A percentile compares a stretch with the other conserved stretches of the same genome.
These are phyloP conservation scores for Sugiyamaella xylanicola DNA, from an alignment of 1,139 yeast genomes.

Conservation along the genomic window DNA sequence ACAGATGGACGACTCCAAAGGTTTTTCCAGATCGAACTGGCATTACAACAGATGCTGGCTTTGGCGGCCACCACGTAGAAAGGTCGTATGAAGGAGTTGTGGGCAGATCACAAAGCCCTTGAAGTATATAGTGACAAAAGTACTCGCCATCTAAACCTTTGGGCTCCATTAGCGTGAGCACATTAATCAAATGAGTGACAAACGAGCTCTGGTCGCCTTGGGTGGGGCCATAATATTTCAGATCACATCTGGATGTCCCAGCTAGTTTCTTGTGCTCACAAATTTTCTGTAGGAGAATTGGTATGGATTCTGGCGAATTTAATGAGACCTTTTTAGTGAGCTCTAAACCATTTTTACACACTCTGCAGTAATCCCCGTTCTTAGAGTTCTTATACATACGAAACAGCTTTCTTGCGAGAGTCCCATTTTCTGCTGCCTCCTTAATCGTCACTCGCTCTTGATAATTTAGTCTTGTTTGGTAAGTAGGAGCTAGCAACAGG, in stretches of 20 bases:
- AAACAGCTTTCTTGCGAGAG: slow-evolving; percentile 12
- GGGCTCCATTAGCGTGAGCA: slow-evolving; percentile 53
- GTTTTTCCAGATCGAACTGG: slow-evolving; percentile 45
- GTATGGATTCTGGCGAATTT: slow-evolving; percentile 23
- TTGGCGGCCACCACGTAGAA: slow-evolving; percentile 49
- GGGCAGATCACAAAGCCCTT: slow-evolving; percentile 49
- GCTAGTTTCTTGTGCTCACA: slow-evolving; percentile 21
- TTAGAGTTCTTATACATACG: slow-evolving; percentile 18
- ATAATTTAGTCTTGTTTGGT: slow-evolving; percentile 15
- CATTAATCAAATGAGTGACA: slow-evolving; percentile 48
- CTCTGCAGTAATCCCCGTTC: slow-evolving; percentile 20
- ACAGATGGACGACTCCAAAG: slow-evolving; percentile 65
- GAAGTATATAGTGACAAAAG: slow-evolving; percentile 54
- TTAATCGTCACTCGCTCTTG: slow-evolving; percentile 12
- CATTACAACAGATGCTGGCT: slow-evolving; percentile 42
- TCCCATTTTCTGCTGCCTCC: slow-evolving; percentile 15
- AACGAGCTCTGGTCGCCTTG: slow-evolving; percentile 24
- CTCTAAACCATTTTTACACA: slow-evolving; percentile 25
- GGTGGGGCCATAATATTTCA: slow-evolving; percentile 17
- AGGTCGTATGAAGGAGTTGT: slow-evolving; percentile 48
- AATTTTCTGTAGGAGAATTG: slow-evolving; percentile 19
- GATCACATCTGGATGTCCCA: slow-evolving; percentile 17
- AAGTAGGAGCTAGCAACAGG: slow-evolving; percentile 2
- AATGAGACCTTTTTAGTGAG: slow-evolving; percentile 23
- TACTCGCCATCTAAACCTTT: slow-evolving; percentile 52